Evolutionary conservation across 2,329 filamentous ascomycete genomes (phyloP).

Genomic region (Fusarium compactum): DNA sequence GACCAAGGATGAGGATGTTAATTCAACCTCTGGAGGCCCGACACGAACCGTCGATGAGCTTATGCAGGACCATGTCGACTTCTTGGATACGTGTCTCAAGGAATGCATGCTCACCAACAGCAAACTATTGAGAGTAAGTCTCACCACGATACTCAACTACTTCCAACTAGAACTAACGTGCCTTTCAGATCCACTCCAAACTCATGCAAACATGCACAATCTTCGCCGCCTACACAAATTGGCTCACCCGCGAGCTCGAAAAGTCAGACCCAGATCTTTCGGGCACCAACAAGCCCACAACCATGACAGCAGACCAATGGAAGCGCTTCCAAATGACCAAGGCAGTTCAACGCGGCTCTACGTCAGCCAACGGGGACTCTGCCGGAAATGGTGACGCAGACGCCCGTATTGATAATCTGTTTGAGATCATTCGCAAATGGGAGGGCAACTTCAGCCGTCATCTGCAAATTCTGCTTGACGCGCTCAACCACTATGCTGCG

Average conservation of each 20-base stretch:
- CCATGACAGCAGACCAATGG: slow-evolving; percentile 73
- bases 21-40: slow-evolving; percentile 49
- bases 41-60: slow-evolving; percentile 90
- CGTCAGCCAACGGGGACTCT: slow-evolving; percentile 50
- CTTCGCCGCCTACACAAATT: slow-evolving; percentile 91
- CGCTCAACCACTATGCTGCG: slow-evolving; percentile 95
- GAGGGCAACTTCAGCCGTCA: slow-evolving; percentile 94
- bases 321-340: slow-evolving; percentile 65
- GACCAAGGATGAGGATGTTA: slow-evolving; percentile 62
- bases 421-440: slow-evolving; percentile 90
- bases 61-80: slow-evolving; percentile 99
- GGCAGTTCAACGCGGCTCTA: slow-evolving; percentile 55
- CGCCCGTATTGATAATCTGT: slow-evolving; percentile 77
- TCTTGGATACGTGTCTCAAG: slow-evolving; percentile 96
- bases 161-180: slow-evolving; percentile 23
- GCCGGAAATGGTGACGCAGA: slow-evolving; percentile 51
- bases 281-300: slow-evolving; percentile 67
- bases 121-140: slow-evolving; percentile 85
- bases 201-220: slow-evolving; percentile 95
- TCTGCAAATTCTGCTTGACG: slow-evolving; percentile 92
- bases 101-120: slow-evolving; percentile 99
- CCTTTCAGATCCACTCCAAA: slow-evolving; percentile 88
- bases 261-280: slow-evolving; percentile 84
- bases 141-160: background rate
- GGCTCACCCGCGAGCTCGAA: slow-evolving; percentile 85